Conservation (phyloP, 805 yeast species). For the Cyberlindnera galapagoensis region DNA sequence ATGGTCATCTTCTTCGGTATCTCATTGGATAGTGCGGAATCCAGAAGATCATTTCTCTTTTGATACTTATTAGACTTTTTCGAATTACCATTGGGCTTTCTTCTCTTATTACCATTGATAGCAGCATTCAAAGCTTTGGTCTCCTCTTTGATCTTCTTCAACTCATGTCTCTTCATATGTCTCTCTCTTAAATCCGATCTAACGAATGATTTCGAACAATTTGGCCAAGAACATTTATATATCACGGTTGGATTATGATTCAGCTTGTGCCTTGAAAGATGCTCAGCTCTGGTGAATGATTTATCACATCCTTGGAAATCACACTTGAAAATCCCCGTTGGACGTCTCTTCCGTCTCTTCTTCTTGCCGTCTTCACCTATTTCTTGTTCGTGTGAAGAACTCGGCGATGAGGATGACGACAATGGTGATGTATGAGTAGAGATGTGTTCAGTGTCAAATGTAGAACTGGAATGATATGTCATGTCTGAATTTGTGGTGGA, state of each 20-base stretch:
- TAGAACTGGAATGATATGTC: too few relatives aligned
- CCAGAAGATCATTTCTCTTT: not conserved
- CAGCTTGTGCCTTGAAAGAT: conserved; percentile 55
- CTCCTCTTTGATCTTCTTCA: conserved; percentile 23
- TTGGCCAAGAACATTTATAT: conserved; percentile 41
- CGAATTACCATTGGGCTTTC: conserved; percentile 8
- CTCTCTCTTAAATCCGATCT: conserved; percentile 48
- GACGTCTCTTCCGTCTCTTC: conserved; percentile 21
- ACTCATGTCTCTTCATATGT: conserved; percentile 38
- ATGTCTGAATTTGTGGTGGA: too few relatives aligned
- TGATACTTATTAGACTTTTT: not conserved
- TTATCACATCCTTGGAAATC: conserved; percentile 46
- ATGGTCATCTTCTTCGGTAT: conserved; percentile 14
- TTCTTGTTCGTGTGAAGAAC: too few relatives aligned
- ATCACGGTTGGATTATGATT: conserved; percentile 54
- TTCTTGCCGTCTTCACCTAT: too few relatives aligned
- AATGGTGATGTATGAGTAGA: too few relatives aligned
- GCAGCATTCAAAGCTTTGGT: conserved; percentile 17
- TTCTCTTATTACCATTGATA: conserved; percentile 9
- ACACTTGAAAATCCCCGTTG: conserved; percentile 32
- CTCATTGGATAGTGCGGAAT: conserved; percentile 1
- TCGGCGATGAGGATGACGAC: too few relatives aligned
- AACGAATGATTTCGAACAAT: conserved; percentile 57
- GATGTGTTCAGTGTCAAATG: too few relatives aligned
- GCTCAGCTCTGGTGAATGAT: conserved; percentile 55